Evolutionary conservation across 495 filamentous ascomycete genomes (phyloP), one percentile per base, ranked within the genome.

Genomic region (Aspergillus coremiiformis): DNA sequence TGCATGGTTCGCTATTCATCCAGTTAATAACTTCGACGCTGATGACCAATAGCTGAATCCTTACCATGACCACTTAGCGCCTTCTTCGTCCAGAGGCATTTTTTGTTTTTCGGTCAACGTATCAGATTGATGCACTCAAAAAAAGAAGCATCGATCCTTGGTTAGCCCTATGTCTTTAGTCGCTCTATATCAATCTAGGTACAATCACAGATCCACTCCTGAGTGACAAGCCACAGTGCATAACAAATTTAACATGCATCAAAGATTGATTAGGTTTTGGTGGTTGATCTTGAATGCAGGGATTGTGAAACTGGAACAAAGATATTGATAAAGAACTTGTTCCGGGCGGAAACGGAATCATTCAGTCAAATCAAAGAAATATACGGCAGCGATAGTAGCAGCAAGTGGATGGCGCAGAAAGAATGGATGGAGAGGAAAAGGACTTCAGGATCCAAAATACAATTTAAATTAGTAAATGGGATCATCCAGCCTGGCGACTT

Each of bases 1-100:
- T 88, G 58, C 89, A 94, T 61, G 86, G 84, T 73, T 85, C 83
- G 63, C 88, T 93, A 61, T 14, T 29, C 15, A 24, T 21, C 10
- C 14, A 32, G 33, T 49, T 30, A 30, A 21, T 41, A 22, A 12
- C 11, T 20, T 41, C 14, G 23, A n/a, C 9, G 39, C 11, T 32
- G 30, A 26, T 35, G 15, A 46, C 33, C 8, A 5, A 41, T 48
- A 7, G 48, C 48, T 32, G 35, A 15, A 3, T 22, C 14, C 54
- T 49, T 67, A 79, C 76, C 76, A 79, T 14, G 76, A 75, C 76
- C 76, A 79, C 55, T 78, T 78, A 26, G 62, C 64, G 6, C 68
- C 69, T 53, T 70, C 62, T 65, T 74, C 71, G 27, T 78, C 75
- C 12, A 70, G 61, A 56, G 74, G 75, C 75, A 79, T 79, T 19